Percentiles rank a stretch among this genome's conserved stretches.
Conservation (phyloP, 495 filamentous ascomycete species). For the Pseudomonodictys pantanalensis region DNA sequence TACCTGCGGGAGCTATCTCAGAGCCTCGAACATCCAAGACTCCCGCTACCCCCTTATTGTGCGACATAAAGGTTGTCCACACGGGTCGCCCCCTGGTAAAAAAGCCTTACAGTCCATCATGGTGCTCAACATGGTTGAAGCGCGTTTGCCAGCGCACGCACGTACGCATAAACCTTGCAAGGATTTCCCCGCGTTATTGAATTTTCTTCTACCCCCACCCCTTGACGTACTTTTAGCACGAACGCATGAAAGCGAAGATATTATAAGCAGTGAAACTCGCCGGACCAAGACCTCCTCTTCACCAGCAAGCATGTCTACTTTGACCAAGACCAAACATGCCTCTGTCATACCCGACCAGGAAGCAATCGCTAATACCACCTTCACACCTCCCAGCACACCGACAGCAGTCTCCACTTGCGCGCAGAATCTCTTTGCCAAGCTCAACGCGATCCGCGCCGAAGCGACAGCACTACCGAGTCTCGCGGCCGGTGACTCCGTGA, state of each 20-base stretch:
- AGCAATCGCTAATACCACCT: not conserved
- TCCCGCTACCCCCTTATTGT: too few species aligned
- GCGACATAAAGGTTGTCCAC: too few species aligned
- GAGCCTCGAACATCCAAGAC: too few species aligned
- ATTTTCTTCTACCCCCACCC: too few species aligned
- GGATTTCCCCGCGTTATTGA: not conserved
- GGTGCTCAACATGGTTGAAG: not conserved
- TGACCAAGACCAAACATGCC: not conserved
- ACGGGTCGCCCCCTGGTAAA: too few species aligned
- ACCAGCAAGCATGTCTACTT: not conserved
- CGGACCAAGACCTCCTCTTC: not conserved
- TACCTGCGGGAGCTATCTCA: too few species aligned
- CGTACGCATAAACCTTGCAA: not conserved
- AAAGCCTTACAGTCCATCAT: not conserved
- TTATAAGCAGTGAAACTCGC: not conserved
- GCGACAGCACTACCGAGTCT: conserved; percentile 1
- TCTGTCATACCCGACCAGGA: not conserved
- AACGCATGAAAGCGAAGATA: not conserved
- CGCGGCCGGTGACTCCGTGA: conserved; percentile 26
- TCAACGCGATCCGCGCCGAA: not conserved
- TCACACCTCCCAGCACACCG: conserved; percentile 15
- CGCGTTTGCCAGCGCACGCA: too few species aligned
- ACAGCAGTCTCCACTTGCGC: not conserved
- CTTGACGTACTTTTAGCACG: too few species aligned
- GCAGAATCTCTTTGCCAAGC: conserved; percentile 9